Base-by-base conservation (phyloP, 2,329 filamentous ascomycete species). In the Dothistroma septosporum region DNA sequence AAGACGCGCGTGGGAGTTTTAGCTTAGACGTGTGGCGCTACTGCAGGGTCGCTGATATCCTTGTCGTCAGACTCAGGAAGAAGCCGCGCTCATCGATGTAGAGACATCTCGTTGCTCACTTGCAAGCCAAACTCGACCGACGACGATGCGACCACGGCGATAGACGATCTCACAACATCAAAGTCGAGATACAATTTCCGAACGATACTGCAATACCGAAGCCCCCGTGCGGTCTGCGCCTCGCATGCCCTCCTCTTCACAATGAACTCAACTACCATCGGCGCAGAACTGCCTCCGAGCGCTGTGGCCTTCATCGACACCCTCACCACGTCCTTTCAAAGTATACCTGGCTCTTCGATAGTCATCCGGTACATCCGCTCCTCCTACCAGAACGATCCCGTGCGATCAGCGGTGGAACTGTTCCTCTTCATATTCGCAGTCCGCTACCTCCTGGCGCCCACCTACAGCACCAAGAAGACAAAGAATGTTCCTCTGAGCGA, bases 351-450 rank as follows among this genome's bases (percentile, higher is more conserved):
- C 56, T 97, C 93, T 32, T 90, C 93, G 47, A 96, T 99, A 69
- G 82, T 97, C 71, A 85, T 96, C 69, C 90, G 94, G 64, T 99
- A 99, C 78, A 92, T 99, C 74, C 91, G 91, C 76, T 96, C 92
- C 60, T 96, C 92, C 75, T 97, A 99, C 80, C 94, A 99, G 79
- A 89, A 99, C 74, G 94, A 99, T 71, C 94, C 94, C 10, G 86
- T 97, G 59, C 89, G 95, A 57, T 96, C 91, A 56, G 91, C 91
- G 44, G 91, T 99, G 68, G 94, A 99, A 78, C 81, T 99, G 55
- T 87, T 97, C 67, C 83, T 99, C 61, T 90, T 99, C 69, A 85
- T 99, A 58, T 99, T 99, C 79, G 95, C 95, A 65, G 89, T 99
- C 60, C 87, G 92, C 65, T 99, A 99, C 76, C 82, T 99, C 58